Base-by-base conservation (phyloP, 257 asterid genomes). In the Solanum habrochaites region DNA sequence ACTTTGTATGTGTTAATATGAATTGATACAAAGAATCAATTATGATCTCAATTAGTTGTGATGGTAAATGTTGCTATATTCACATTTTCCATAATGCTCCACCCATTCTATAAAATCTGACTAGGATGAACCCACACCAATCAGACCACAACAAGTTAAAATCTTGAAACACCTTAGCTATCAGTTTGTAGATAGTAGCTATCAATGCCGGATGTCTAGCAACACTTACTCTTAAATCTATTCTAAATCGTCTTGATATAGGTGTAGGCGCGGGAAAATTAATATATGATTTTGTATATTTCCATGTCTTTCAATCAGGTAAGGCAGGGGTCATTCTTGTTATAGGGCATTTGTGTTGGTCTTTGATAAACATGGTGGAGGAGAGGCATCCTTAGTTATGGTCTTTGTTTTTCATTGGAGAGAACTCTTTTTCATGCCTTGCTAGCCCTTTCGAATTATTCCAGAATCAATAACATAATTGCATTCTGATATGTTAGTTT, bases 41-140 rank as follows among this genome's bases (percentile, higher is more conserved):
- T 42, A 52, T 85, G 8, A 71, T 86, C 37, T 77, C 45, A 67
- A 86, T 71, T 90, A 96, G 98, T 66, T 96, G 98, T 58, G 98
- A 95, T 37, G 99, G 99, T 2, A 13, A 13, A 20, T 13, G 56
- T 2, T 47, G 18, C 2, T 14, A 47, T 47, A 47, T 47, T 47
- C 20, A 47, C 56, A 47, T 47, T 47, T 47, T 47, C 18, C 5
- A 47, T 18, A 47, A 47, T 47, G 56, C 56, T 47, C 1, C 56
- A 47, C 56, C 56, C 56, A 47, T 47, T 47, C 56, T 47, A 47
- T 5, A 47, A 47, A 47, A 14, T 47, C 1, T 14, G 20, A 47
- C 58, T 47, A 47, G 5, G 7, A 47, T 7, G 7, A 47, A 47
- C 56, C 56, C 20, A 47, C 20, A 47, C 56, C 56, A 47, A 14